Conservation (phyloP, 2,329 filamentous ascomycete species). For the Paradendryphiella salina region DNA sequence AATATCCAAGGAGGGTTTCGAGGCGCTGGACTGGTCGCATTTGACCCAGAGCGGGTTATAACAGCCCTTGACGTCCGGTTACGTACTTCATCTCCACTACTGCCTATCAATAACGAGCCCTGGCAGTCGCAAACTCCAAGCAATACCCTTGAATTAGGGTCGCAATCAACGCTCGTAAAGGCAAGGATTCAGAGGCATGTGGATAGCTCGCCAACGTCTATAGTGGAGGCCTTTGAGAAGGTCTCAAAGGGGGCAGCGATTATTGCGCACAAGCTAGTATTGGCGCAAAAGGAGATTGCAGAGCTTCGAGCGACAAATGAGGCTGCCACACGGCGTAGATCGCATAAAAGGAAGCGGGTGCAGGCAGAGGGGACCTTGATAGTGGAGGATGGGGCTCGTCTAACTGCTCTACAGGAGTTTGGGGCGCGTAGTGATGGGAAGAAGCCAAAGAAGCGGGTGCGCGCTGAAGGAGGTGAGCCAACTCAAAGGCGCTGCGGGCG, state of each 20-base stretch:
- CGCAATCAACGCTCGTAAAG: neutral
- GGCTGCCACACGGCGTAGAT: neutral
- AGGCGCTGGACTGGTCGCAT: conserved; percentile 39
- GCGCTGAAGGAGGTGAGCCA: too few relatives aligned
- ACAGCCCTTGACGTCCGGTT: conserved; percentile 33
- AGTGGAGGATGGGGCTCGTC: neutral
- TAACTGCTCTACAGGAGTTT: neutral
- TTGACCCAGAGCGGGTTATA: conserved; percentile 39
- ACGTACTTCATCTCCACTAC: conserved; percentile 15
- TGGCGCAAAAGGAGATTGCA: neutral
- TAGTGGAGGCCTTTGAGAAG: conserved; percentile 1
- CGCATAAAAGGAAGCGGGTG: neutral
- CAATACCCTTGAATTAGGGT: neutral
- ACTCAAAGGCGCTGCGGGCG: too few relatives aligned
- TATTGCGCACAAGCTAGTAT: neutral
- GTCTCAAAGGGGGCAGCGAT: conserved; percentile 3
- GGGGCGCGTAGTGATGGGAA: neutral
- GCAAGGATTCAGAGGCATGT: conserved; percentile 4
- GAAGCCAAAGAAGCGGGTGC: neutral
- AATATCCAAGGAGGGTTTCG: conserved; percentile 38
- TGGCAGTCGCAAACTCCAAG: conserved; percentile 22
- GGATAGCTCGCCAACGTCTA: conserved; percentile 3
- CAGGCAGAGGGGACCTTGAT: neutral
- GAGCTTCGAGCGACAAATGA: too few relatives aligned
- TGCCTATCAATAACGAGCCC: conserved; percentile 9